Evolutionary conservation across 2,329 filamentous ascomycete species (phyloP), one percentile per base, ranked within the genome.

Genomic region (Paraphaeosphaeria minitans): DNA sequence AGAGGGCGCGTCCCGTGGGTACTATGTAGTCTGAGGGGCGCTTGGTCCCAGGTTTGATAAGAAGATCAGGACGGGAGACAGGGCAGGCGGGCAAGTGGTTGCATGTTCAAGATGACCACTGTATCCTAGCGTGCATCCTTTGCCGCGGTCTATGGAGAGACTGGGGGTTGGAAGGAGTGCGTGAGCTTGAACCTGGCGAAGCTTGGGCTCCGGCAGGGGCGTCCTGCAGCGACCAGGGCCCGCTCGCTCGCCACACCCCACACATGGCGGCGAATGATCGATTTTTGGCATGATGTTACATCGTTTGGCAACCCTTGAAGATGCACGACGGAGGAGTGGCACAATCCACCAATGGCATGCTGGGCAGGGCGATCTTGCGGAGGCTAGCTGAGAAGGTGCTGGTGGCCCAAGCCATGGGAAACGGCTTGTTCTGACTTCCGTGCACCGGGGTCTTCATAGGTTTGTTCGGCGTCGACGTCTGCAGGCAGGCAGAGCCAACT

Each of bases 1-100:
- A 53, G 51, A 53, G 46, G 51, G 51, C 51, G 69, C 70, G 71
- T 73, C 68, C 68, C 68, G 73, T 72, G 73, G 72, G 74, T 75
- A 76, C 73, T 76, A 76, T 76, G 73, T 76, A 69, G 70, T 43
- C 60, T 68, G 60, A 64, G 64, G 63, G 66, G 62, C 63, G 72
- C 71, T 74, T 72, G 73, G 71, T 71, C 70, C 69, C 58, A 61
- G 55, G 67, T 67, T 57, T 70, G 74, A 77, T 77, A 77, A 76
- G 74, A 76, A 76, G 73, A 71, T 71, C 72, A 72, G 61, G 62
- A 67, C 69, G 69, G 71, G 67, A 73, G 69, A 68, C 63, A 66
- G 62, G 61, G 67, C 61, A 71, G 69, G 66, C 67, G 69, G 66
- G 66, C 66, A 67, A 65, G 66, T 67, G 69, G 49, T 52, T 47